Evolutionary conservation across 2,329 filamentous ascomycete species (phyloP).

Genomic region (Pochonia chlamydosporia): DNA sequence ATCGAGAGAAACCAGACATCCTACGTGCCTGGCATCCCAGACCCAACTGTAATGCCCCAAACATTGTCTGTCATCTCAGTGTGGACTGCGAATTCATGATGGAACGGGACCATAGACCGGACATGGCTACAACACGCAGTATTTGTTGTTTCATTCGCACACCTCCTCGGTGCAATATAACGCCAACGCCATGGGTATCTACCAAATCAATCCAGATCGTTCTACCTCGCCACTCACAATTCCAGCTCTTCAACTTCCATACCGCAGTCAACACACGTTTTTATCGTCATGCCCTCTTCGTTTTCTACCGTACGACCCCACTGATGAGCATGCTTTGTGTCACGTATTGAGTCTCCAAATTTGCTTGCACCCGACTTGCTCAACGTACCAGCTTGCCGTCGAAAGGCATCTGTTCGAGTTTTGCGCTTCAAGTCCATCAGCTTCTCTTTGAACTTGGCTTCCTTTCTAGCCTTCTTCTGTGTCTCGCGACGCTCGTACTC

Average conservation of each 20-base stretch:
- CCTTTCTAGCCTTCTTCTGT: slow-evolving; percentile 80
- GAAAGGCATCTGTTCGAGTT: slow-evolving; percentile 85
- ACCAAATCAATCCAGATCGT: not conserved
- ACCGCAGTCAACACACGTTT: slow-evolving; percentile 70
- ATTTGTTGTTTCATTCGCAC: not conserved
- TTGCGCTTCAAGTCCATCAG: slow-evolving; percentile 87
- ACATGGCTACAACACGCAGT: too few relatives aligned
- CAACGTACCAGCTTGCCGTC: slow-evolving; percentile 59
- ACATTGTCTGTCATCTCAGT: too few relatives aligned
- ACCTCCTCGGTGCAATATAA: not conserved
- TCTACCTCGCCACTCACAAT: slow-evolving; percentile 33
- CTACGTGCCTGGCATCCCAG: too few relatives aligned
- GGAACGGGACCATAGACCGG: not conserved
- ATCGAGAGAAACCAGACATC: too few relatives aligned
- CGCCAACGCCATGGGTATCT: slow-evolving; percentile 2
- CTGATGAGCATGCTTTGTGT: slow-evolving; percentile 78
- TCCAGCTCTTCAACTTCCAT: slow-evolving; percentile 76
- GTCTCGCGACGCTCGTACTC: slow-evolving; percentile 77
- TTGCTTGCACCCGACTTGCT: slow-evolving; percentile 45
- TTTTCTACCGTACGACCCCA: slow-evolving; percentile 70
- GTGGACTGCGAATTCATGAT: too few relatives aligned
- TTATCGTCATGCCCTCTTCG: slow-evolving; percentile 68
- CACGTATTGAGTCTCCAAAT: slow-evolving; percentile 74
- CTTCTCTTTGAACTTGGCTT: slow-evolving; percentile 87
- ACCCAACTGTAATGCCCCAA: too few relatives aligned